Conservation (phyloP, 441 rosid genomes). For the Gossypium lobatum region DNA sequence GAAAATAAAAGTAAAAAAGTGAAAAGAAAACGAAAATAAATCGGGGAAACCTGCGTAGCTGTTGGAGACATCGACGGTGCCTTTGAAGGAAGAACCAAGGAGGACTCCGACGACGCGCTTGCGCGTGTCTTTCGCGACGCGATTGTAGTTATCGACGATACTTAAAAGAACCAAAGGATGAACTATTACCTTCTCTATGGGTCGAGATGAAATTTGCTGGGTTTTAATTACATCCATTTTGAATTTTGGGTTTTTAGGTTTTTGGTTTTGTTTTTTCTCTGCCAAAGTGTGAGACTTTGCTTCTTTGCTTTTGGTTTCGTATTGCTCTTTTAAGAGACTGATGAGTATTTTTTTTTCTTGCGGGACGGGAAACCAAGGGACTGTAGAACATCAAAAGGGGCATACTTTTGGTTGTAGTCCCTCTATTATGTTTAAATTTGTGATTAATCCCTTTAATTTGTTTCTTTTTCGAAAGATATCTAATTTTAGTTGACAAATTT, state of each 20-base stretch:
- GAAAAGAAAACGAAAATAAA: background rate
- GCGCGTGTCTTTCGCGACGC: slow-evolving; percentile 80
- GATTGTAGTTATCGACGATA: slow-evolving; percentile 78
- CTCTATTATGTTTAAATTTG: too few relatives aligned
- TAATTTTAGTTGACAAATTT: too few relatives aligned
- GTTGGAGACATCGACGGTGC: slow-evolving; percentile 75
- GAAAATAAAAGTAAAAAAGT: background rate
- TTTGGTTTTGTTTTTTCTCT: slow-evolving; percentile 8
- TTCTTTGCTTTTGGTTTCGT: slow-evolving; percentile 12
- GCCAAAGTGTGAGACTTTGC: background rate
- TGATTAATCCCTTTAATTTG: too few relatives aligned
- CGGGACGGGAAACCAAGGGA: background rate
- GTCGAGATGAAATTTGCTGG: slow-evolving; percentile 59
- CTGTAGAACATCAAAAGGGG: too few relatives aligned
- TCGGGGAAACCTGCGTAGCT: slow-evolving; percentile 65
- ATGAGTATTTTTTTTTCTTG: background rate
- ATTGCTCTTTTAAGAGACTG: background rate
- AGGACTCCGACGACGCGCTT: slow-evolving; percentile 84
- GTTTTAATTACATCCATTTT: slow-evolving; percentile 82
- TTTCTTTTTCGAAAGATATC: too few relatives aligned
- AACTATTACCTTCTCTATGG: slow-evolving; percentile 79
- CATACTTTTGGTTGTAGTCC: too few relatives aligned
- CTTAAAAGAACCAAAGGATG: slow-evolving; percentile 85
- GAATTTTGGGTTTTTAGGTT: background rate
- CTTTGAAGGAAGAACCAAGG: slow-evolving; percentile 65